Evolutionary conservation across 2,329 filamentous ascomycete species (phyloP), one percentile per base, ranked within the genome.

Genomic region (Aspergillus sp.): DNA sequence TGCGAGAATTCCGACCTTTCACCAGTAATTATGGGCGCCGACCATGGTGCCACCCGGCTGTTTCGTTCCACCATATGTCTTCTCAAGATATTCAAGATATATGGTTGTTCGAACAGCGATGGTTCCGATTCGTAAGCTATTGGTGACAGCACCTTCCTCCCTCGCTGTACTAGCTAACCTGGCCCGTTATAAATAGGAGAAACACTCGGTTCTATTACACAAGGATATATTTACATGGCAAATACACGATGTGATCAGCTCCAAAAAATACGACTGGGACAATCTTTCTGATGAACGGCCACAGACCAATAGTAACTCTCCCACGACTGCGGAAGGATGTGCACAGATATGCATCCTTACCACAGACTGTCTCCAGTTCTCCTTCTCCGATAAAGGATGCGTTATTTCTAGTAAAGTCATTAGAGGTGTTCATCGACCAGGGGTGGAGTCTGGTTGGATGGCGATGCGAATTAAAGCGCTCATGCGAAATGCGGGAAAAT

Each of bases 61-160:
- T 66, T n/a, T 66, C 67, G 3, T 70, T 66, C 50, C 68, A 70
- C 42, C 66, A 69, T 39, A 70, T 70, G 68, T 64, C 61, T 8
- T 61, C 62, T 1, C 38, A 55, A 32, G 68, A 69, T 56, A 63
- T 70, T n/a, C 55, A 64, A 43, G 55, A 42, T 15, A 62, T 69
- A 48, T 68, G 61, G 52, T 38, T 59, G 6, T 69, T 70, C 56
- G 67, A 69, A 32, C 59, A 61, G 49, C 48, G 61, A 48, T 70
- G 68, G 68, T 66, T 67, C 39, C 48, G 54, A 22, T 52, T 60
- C n/a, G 67, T 69, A 53, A 60, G 64, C 49, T 18, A 65, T 5
- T 8, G 11, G 9, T 11, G 44, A 22, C 20, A 7, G 42, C 4
- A 20, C 11, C 6, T 13, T 26, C 26, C 26, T 34, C 11, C n/a